Base-by-base conservation (phyloP, 177 flowering plant species). In the Telopea speciosissima region DNA sequence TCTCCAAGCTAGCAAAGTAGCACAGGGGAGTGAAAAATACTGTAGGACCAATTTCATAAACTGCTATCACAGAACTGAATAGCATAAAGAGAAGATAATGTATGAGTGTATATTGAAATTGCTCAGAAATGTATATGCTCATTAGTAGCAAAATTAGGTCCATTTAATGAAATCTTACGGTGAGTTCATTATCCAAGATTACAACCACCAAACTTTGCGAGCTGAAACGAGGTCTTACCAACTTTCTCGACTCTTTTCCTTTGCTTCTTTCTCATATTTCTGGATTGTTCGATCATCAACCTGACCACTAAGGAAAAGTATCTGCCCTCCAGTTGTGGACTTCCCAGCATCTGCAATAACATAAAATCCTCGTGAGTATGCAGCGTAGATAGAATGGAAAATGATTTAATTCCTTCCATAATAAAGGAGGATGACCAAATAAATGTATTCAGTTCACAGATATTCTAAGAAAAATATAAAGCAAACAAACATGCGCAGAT, bases 231-330 rank as follows among this genome's bases (percentile, higher is more conserved):
- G 52, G 61, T 33, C 90, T 85, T 72, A 95, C 99, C 99, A 95
- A 76, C 99, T 95, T 81, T 95, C 99, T 78, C 99, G 82, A 75
- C 90, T 90, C 81, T 95, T 95, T 44, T 95, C 99, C 79, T 93
- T 95, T 5, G 99, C 99, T 81, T 95, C 99, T 81, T 88, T 95
- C 81, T 95, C 99, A 76, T 93, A 95, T 67, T 95, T 95, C 67
- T 93, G 99, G 49, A 95, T 95, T 8, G 96, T 90, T 54, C 99
- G 89, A 40, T 95, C 99, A 87, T 95, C 99, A 68, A 95, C 99
- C 81, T 90, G 97, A 24, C 98, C 98, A 79, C 99, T 95, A 19
- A 95, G 91, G 70, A 89, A 90, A 44, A 93, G 89, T 78, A 90
- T 95, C 73, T 95, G 99, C n/a, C 99, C 98, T 26, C 99, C 97